These are phyloP conservation scores for Puccinellia tenuiflora DNA, from an alignment of 176 grass and related monocot species.

Conservation along the genomic window DNA sequence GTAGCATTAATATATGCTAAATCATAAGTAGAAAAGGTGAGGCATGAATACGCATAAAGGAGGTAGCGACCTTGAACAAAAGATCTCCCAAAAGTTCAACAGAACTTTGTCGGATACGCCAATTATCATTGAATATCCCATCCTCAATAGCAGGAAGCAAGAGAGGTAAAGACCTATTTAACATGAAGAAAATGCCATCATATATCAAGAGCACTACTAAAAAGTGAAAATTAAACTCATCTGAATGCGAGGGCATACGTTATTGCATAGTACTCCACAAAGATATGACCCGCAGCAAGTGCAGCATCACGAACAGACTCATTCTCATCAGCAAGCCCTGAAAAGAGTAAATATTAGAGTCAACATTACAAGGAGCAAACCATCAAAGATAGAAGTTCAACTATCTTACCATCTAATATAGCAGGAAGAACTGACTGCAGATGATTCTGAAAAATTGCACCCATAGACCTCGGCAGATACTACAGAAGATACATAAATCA, in stretches of 20 bases:
- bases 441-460: conserved; percentile 85
- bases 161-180: conserved; percentile 79
- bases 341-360: conserved; percentile 28
- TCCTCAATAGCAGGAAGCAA: conserved; percentile 97
- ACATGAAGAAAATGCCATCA: conserved; percentile 29
- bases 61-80: conserved; percentile 74
- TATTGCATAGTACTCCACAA: conserved; percentile 97
- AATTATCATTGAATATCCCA: conserved; percentile 95
- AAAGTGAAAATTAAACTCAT: conserved; percentile 23
- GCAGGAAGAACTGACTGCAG: conserved; percentile 84
- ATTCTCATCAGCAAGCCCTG: conserved; percentile 98
- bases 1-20: conserved; percentile 15
- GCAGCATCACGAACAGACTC: conserved; percentile 97
- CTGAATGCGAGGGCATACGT: conserved; percentile 36
- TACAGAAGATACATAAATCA: conserved; percentile 41
- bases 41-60: neutral
- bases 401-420: conserved; percentile 90
- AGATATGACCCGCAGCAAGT: conserved; percentile 92
- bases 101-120: conserved; percentile 95
- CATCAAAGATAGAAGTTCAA: conserved; percentile 17
- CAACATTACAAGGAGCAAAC: neutral
- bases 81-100: conserved; percentile 96
- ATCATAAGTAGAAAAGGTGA: conserved; percentile 4
- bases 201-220: conserved; percentile 19
- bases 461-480: conserved; percentile 93